Evolutionary conservation across 2,329 filamentous ascomycete species (phyloP).

Genomic region (Cordyceps fumosorosea): DNA sequence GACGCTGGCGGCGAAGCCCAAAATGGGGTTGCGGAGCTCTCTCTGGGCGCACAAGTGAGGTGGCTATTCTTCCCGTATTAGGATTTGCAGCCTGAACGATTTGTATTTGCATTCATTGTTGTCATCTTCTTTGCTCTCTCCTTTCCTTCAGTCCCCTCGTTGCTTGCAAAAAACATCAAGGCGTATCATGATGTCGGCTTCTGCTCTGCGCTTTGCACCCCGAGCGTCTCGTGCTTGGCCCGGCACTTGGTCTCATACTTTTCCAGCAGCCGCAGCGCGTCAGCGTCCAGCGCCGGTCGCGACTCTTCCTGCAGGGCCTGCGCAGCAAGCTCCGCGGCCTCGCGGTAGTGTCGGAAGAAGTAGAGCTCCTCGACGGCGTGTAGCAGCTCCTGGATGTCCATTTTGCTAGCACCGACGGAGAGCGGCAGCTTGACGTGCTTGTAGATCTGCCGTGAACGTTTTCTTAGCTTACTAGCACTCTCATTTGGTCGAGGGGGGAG

Average conservation of each 20-base stretch:
- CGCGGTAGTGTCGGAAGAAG: constrained; percentile 41
- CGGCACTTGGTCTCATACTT: constrained; percentile 38
- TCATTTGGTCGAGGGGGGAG: neutral
- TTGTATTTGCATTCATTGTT: too few species aligned
- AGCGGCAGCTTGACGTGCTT: constrained; percentile 37
- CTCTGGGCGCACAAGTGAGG: neutral
- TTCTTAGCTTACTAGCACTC: neutral
- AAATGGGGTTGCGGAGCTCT: neutral
- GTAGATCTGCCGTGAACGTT: constrained; percentile 32
- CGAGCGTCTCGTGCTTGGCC: constrained; percentile 21
- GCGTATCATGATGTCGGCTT: too few species aligned
- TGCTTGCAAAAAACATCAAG: too few species aligned
- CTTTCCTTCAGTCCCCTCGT: too few species aligned
- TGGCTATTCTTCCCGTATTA: neutral
- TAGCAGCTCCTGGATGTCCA: constrained; percentile 41
- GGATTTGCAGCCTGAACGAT: neutral
- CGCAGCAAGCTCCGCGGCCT: constrained; percentile 37
- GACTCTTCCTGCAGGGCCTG: constrained; percentile 26
- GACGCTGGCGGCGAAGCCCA: neutral
- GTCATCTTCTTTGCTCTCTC: too few species aligned
- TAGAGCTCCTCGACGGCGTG: constrained; percentile 54
- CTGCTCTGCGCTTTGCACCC: neutral
- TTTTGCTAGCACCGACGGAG: constrained; percentile 33
- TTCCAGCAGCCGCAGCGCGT: constrained; percentile 33
- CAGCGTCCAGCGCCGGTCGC: constrained; percentile 33